phyloP scores from a whole-genome alignment of 495 filamentous ascomycete genomes.

The Aspergillus conjunctus region DNA sequence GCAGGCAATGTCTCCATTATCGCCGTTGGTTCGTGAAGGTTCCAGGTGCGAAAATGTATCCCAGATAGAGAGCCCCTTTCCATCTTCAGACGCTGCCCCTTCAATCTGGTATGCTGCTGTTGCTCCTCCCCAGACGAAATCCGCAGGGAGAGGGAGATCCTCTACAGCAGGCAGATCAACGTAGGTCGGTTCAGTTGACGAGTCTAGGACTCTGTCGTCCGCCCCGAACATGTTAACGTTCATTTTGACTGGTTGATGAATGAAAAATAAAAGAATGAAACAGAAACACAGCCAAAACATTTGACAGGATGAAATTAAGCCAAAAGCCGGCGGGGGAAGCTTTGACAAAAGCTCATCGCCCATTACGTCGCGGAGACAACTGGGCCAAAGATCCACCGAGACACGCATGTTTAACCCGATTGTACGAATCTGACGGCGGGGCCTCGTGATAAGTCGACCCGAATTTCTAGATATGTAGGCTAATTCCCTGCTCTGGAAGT shows the following conservation, averaged over 20 bases:
- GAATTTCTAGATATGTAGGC: background rate
- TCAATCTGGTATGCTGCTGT: constrained; percentile 78
- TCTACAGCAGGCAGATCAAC: background rate
- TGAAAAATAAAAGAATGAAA: no score
- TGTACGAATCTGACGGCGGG: no score
- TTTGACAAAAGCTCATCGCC: no score
- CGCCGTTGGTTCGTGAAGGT: constrained; percentile 56
- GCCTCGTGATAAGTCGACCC: background rate
- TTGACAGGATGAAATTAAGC: no score
- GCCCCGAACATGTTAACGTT: constrained; percentile 17
- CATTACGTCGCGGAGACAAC: no score
- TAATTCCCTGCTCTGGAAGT: background rate
- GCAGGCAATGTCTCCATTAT: constrained; percentile 64
- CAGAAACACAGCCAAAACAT: no score
- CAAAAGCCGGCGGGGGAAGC: no score
- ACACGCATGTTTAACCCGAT: background rate
- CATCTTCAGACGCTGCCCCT: constrained; percentile 62
- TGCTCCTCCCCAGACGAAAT: constrained; percentile 76
- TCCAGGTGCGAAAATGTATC: constrained; percentile 69
- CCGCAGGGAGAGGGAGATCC: constrained; percentile 51
- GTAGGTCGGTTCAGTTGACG: background rate
- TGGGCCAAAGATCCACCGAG: background rate
- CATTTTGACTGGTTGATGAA: background rate
- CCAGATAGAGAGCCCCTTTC: constrained; percentile 69
- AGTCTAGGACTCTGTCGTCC: background rate